Evolutionary conservation across 2,329 filamentous ascomycete species (phyloP), one percentile per base, ranked within the genome.

Genomic region (Sporothrix humicola): DNA sequence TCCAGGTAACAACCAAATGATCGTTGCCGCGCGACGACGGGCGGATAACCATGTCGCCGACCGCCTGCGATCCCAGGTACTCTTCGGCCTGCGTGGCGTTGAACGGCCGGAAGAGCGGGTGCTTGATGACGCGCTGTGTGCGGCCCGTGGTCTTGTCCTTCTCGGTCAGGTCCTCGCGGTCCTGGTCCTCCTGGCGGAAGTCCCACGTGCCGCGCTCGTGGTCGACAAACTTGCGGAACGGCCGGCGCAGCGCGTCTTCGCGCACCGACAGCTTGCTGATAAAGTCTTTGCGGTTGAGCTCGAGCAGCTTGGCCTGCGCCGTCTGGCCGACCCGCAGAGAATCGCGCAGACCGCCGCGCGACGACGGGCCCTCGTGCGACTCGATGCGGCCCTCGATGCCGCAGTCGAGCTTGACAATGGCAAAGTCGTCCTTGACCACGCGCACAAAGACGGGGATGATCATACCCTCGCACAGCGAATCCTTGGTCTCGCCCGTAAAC

Each of bases 1-100:
- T 99, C 96, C 96, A 99, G 0, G 96, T 99, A 65, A 99, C 90
- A 8, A 95, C 94, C 72, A 99, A 86, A 84, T 99, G 96, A 81
- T 99, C 96, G 74, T 94, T 92, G 61, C 96, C 96, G 82, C 97
- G 97, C 42, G 94, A 97, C 0, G 94, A 98, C 3, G 96, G 95
- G 61, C 96, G 92, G 79, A 99, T 98, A 75, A 99, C 94, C 72
- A 97, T 92, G 81, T 98, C 96, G 68, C 96, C 96, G 7, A 91
- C 87, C 70, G 92, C 89, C 81, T 97, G 93, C 15, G 92, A 93
- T 58, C 94, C 94, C 46, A 99, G 88, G 81, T 92, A 98, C 81
- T 98, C 94, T 82, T 98, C 94, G 0, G 96, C 96, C 82, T 98
- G 94, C 2, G 91, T 90, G 44, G 94, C 89, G 82, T 97, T 98